Evolutionary conservation across 202 grass and related monocot genomes (phyloP).

Genomic region (Zoysia matrella): DNA sequence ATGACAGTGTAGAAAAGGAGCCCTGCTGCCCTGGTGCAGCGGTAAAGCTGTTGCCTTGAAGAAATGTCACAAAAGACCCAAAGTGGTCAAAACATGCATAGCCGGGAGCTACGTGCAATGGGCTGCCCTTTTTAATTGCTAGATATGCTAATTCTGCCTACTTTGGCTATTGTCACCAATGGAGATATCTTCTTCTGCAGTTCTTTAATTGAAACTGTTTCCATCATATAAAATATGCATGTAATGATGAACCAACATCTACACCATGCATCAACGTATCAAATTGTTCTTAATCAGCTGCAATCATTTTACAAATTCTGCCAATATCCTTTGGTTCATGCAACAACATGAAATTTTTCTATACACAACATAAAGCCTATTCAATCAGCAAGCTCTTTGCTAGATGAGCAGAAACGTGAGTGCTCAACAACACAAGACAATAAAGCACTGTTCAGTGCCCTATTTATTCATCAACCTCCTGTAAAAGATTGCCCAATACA

Average conservation of each 20-base stretch:
- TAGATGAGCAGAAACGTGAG: constrained; percentile 11
- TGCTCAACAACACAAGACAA: constrained; percentile 30
- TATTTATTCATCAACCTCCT: neutral
- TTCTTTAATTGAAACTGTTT: neutral
- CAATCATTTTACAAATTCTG: constrained; percentile 5
- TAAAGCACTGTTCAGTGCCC: constrained; percentile 18
- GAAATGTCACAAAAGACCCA: no score
- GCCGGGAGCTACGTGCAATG: no score
- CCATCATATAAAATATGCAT: constrained; percentile 22
- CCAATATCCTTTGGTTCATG: neutral
- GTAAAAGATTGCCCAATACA: constrained; percentile 31
- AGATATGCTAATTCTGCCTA: constrained; percentile 19
- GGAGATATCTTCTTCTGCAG: constrained; percentile 14
- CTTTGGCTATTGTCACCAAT: neutral
- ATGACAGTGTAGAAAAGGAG: constrained; percentile 32
- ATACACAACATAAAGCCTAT: constrained; percentile 10
- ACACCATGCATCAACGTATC: neutral
- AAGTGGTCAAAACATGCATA: no score
- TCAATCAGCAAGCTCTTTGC: constrained; percentile 14
- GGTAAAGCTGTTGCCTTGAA: no score
- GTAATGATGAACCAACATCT: constrained; percentile 3
- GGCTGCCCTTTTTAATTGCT: neutral
- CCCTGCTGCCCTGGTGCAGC: no score
- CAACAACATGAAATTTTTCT: neutral
- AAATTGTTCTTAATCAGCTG: neutral